phyloP scores from a whole-genome alignment of 2,329 filamentous ascomycete genomes.

The Didymella pinodella region DNA sequence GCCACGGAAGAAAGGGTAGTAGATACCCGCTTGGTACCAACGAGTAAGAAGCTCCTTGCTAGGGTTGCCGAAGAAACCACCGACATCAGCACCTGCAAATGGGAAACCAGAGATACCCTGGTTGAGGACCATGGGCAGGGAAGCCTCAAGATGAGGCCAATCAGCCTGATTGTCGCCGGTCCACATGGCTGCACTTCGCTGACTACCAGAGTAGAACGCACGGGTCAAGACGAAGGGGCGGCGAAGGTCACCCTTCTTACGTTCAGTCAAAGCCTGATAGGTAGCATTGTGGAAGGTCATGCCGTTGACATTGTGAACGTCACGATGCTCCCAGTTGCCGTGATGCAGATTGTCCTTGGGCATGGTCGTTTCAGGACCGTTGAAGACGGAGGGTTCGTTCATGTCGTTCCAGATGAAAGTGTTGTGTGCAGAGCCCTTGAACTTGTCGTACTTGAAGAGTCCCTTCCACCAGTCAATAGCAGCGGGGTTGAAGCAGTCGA shows the following conservation, averaged over 20 bases:
- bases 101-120: constrained; percentile 93
- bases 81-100: constrained; percentile 93
- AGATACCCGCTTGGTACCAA: constrained; percentile 96
- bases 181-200: constrained; percentile 95
- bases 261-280: constrained; percentile 80
- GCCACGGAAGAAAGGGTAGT: constrained; percentile 97
- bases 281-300: constrained; percentile 96
- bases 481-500: constrained; percentile 95
- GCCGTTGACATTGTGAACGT: constrained; percentile 94
- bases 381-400: constrained; percentile 99
- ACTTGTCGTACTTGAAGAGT: constrained; percentile 86
- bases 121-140: constrained; percentile 91
- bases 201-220: constrained; percentile 89
- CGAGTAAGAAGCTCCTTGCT: constrained; percentile 88
- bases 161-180: constrained; percentile 95
- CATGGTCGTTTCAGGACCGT: constrained; percentile 97
- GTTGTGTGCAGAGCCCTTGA: constrained; percentile 86
- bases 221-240: constrained; percentile 93
- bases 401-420: constrained; percentile 99
- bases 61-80: constrained; percentile 97
- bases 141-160: constrained; percentile 89
- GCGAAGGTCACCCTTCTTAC: constrained; percentile 83
- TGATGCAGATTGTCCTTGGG: constrained; percentile 96
- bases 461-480: constrained; percentile 89
- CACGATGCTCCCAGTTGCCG: constrained; percentile 93